Evolutionary conservation across 176 grass and related monocot species (phyloP).

Genomic region (Panicum miliaceum): DNA sequence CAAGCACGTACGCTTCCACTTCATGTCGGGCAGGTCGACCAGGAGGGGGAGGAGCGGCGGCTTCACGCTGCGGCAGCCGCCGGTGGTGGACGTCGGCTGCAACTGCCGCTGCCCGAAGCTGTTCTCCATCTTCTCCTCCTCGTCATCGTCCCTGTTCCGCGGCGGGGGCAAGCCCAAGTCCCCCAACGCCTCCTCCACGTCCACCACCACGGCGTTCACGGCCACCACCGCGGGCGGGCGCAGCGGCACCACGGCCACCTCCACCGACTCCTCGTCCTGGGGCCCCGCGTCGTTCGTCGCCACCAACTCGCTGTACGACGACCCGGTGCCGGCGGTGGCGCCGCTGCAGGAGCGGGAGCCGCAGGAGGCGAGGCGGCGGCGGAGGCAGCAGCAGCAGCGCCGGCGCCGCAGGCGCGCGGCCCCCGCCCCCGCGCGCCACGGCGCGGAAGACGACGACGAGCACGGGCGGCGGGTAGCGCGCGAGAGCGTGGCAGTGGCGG

Average conservation of each 20-base stretch:
- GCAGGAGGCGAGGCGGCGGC: conserved; percentile 48
- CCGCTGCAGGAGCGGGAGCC: conserved; percentile 23
- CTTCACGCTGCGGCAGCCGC: conserved; percentile 69
- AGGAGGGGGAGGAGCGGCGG: conserved; percentile 33
- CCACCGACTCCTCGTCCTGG: conserved; percentile 70
- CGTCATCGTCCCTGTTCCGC: conserved; percentile 39
- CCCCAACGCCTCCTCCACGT: conserved; percentile 56
- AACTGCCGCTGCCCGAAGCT: conserved; percentile 87
- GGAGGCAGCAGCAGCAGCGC: conserved; percentile 32
- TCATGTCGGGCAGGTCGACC: conserved; percentile 51
- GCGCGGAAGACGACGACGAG: background rate
- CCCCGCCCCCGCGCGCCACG: background rate
- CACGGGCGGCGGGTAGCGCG: conserved; percentile 47
- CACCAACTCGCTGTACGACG: conserved; percentile 77
- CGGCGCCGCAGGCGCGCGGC: conserved; percentile 34
- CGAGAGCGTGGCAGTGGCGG: conserved; percentile 90
- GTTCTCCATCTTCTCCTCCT: conserved; percentile 57
- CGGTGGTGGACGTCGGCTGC: conserved; percentile 93
- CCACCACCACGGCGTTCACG: conserved; percentile 65
- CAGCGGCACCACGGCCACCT: conserved; percentile 53
- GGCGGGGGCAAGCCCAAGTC: conserved; percentile 53
- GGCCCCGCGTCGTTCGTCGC: conserved; percentile 66
- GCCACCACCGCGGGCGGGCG: conserved; percentile 55
- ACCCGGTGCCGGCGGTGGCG: conserved; percentile 20
- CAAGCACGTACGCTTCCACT: background rate